Evolutionary conservation across 176 grass and related monocot species (phyloP), one percentile per base, ranked within the genome.

Genomic region (Otatea glauca): DNA sequence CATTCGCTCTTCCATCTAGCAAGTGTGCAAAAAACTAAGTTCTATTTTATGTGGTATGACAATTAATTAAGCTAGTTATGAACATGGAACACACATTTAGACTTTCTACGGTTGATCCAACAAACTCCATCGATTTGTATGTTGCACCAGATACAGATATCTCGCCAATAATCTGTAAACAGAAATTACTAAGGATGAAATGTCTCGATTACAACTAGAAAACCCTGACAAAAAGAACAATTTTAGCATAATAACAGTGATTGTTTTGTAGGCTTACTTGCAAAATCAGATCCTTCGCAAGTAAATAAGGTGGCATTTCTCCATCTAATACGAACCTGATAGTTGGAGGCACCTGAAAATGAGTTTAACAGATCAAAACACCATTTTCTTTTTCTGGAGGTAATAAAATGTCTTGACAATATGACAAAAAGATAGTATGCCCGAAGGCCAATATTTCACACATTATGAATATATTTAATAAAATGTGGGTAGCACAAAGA

Each of bases 211-310:
- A 85, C 9, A 21, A 56, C 17, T 15, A 77, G 9, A 71, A 62
- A 85, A 74, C 70, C 62, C 25, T 66, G 18, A 44, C 12, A 10
- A 13, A 59, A 58, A 29, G 16, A 73, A 51, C 11, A 58, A 51
- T 38, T 41, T 29, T 37, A 81, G 37, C 21, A 49, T 43, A 68
- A 49, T 43, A 68, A 41, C 34, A 48, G 38, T 17, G 15, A 61
- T 27, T 68, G 73, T 72, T 80, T 44, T 74, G 38, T 65, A 71
- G 60, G 34, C 90, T 90, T 90, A 98, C 96, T 86, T 98, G 96
- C 84, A 98, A 92, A 89, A 98, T 98, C 76, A 98, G 89, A 92
- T 98, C 96, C 86, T 98, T 98, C 4, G 96, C 93, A 61, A 93
- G 91, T 86, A 98, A 94, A 95, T 93, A 89, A 67, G 89, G 79